Conservation (phyloP, 1,284 basidiomycete genomes). For the Omphalotus olearius region DNA sequence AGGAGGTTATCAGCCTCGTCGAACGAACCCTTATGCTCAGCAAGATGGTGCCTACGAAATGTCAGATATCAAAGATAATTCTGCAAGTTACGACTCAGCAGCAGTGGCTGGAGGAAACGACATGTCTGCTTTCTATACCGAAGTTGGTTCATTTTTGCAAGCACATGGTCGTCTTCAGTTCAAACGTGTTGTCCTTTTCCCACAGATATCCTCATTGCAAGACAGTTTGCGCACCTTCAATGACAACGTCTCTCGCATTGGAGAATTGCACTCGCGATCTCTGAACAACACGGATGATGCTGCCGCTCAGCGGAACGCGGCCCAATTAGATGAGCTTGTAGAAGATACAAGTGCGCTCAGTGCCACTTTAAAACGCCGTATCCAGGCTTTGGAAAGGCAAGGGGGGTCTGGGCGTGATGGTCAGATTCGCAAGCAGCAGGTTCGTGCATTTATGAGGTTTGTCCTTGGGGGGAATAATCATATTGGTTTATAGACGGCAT, state of each 20-base stretch:
- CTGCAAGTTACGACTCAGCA: slow-evolving; percentile 37
- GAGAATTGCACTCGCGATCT: slow-evolving; percentile 71
- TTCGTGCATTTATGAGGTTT: slow-evolving; percentile 25
- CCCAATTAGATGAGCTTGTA: slow-evolving; percentile 71
- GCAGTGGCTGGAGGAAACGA: slow-evolving; percentile 36
- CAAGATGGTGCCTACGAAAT: slow-evolving; percentile 71
- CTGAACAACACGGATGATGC: slow-evolving; percentile 76
- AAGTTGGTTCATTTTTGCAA: slow-evolving; percentile 43
- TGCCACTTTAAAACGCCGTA: slow-evolving; percentile 67
- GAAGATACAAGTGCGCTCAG: slow-evolving; percentile 77
- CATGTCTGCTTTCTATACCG: slow-evolving; percentile 72
- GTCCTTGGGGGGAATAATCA: background rate
- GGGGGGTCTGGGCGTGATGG: slow-evolving; percentile 73
- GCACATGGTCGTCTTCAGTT: background rate
- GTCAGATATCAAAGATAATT: slow-evolving; percentile 57
- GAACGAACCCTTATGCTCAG: slow-evolving; percentile 60
- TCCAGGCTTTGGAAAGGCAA: slow-evolving; percentile 76
- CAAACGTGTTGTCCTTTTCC: background rate
- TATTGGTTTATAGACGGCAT: slow-evolving; percentile 46
- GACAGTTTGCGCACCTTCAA: slow-evolving; percentile 68
- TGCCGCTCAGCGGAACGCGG: slow-evolving; percentile 55
- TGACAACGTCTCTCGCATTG: slow-evolving; percentile 64
- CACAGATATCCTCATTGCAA: slow-evolving; percentile 70
- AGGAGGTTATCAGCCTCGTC: slow-evolving; percentile 41
- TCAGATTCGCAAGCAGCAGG: slow-evolving; percentile 82